These are phyloP conservation scores for Rhodotorula toruloides DNA, from an alignment of 768 basidiomycete genomes.

Conservation along the genomic window DNA sequence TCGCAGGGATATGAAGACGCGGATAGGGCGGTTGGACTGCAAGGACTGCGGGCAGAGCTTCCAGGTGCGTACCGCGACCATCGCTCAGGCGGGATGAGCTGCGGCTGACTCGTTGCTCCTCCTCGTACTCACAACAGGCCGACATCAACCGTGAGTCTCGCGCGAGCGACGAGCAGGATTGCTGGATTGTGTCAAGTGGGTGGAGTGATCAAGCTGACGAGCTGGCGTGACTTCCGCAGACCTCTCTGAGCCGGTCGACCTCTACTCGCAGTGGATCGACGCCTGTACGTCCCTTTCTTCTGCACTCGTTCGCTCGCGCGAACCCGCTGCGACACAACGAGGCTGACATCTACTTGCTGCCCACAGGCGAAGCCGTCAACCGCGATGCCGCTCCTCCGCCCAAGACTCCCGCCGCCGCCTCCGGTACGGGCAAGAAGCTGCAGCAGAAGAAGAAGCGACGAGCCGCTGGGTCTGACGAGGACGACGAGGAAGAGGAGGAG, in stretches of 20 bases:
- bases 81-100: no score
- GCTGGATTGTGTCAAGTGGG: no score
- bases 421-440: no score
- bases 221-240: constrained; percentile 19
- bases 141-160: constrained; percentile 17
- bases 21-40: constrained; percentile 39
- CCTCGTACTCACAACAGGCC: neutral
- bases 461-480: neutral
- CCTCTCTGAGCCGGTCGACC: constrained; percentile 39
- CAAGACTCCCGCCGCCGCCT: no score
- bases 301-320: no score
- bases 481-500: neutral
- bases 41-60: constrained; percentile 40
- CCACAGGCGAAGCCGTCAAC: constrained; percentile 12
- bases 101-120: no score
- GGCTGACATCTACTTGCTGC: neutral
- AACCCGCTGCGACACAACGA: neutral
- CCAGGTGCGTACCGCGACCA: no score
- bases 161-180: neutral
- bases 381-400: neutral
- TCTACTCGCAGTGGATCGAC: constrained; percentile 43
- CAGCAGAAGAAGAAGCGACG: neutral
- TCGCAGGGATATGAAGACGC: constrained; percentile 32
- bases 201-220: no score
- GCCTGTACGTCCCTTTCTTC: constrained; percentile 21